Evolutionary conservation across 1,284 basidiomycete species (phyloP).

Genomic region (Omphalotus olearius): DNA sequence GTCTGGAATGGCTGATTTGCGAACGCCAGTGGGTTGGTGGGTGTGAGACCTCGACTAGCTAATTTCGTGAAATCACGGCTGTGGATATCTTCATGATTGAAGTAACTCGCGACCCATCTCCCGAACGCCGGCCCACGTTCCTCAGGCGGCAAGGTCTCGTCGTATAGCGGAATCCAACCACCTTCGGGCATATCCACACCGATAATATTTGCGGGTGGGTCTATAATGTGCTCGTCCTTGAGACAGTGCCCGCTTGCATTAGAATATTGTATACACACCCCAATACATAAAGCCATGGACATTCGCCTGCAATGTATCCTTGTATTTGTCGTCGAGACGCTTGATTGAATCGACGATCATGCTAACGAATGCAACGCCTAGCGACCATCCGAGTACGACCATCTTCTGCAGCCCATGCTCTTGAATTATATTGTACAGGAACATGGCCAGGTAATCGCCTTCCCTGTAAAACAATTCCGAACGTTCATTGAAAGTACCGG

Average conservation of each 20-base stretch:
- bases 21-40: constrained; percentile 5
- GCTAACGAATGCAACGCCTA: constrained; percentile 13
- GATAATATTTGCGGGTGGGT: constrained; percentile 11
- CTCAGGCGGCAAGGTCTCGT: constrained; percentile 6
- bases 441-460: constrained; percentile 14
- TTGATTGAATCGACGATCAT: constrained; percentile 12
- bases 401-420: constrained; percentile 4
- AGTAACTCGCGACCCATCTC: constrained; percentile 19
- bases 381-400: constrained; percentile 16
- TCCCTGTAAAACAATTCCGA: constrained; percentile 5
- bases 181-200: constrained; percentile 12
- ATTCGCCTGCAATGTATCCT: neutral
- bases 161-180: constrained; percentile 14
- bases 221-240: neutral
- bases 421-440: constrained; percentile 13
- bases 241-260: neutral
- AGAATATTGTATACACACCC: constrained; percentile 5
- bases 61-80: constrained; percentile 15
- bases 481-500: constrained; percentile 10
- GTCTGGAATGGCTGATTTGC: constrained; percentile 4
- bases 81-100: constrained; percentile 17
- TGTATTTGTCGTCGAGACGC: too few species aligned
- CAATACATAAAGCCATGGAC: constrained; percentile 13
- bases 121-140: constrained; percentile 16
- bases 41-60: neutral